Conservation (phyloP, 179 eudicot genomes). For the Beta corolliflora region DNA sequence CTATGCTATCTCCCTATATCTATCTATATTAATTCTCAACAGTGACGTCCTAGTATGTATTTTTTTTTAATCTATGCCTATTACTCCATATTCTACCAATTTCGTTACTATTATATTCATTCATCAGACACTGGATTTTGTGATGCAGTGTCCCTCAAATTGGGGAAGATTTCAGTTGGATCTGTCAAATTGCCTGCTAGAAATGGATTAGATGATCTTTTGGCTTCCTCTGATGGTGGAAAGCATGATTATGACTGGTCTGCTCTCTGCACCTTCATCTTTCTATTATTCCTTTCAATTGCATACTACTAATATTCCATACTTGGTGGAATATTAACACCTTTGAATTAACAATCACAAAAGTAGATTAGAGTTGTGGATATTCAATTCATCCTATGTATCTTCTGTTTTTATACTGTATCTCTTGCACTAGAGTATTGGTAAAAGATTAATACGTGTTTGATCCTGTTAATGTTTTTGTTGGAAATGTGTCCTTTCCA, state of each 20-base stretch:
- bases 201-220: slow-evolving; percentile 73
- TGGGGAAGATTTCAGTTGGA: slow-evolving; percentile 84
- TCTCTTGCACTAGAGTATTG: too few relatives aligned
- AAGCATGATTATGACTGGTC: slow-evolving; percentile 96
- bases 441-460: not conserved
- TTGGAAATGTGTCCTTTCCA: not conserved
- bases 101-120: not conserved
- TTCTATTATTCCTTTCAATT: too few relatives aligned
- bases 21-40: slow-evolving; percentile 6
- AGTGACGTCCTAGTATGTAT: slow-evolving; percentile 16
- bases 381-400: too few relatives aligned
- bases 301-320: too few relatives aligned
- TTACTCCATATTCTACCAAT: not conserved
- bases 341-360: too few relatives aligned
- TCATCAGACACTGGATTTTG: not conserved
- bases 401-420: not conserved
- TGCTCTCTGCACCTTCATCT: not conserved
- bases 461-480: not conserved
- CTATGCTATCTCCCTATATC: not conserved
- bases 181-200: slow-evolving; percentile 52
- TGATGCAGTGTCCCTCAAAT: slow-evolving; percentile 50
- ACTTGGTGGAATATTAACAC: too few relatives aligned
- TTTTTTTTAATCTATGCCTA: not conserved
- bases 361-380: not conserved
- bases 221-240: slow-evolving; percentile 70